A percentile compares a stretch with the other conserved stretches of the same genome.
These are phyloP conservation scores for Solanum pinnatisectum DNA, from an alignment of 257 asterid genomes.

Conservation along the genomic window DNA sequence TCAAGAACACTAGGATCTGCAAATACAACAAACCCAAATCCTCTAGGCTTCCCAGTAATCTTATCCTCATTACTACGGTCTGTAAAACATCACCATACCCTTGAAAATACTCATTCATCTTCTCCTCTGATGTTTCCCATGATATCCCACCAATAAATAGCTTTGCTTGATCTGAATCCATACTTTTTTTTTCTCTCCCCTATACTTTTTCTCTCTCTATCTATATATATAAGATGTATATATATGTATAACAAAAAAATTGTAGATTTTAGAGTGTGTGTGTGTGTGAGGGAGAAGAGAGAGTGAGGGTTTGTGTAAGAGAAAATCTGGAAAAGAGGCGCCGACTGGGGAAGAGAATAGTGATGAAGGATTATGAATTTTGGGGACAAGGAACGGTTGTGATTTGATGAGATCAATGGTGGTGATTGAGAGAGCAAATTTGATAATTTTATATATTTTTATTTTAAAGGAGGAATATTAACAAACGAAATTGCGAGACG, in stretches of 20 bases:
- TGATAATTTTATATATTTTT: background rate
- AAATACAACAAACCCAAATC: conserved; percentile 34
- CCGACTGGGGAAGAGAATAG: background rate
- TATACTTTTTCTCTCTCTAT: background rate
- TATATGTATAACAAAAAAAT: background rate
- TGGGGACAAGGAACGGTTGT: background rate
- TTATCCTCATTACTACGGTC: conserved; percentile 77
- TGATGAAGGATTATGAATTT: background rate
- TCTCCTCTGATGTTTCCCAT: conserved; percentile 78
- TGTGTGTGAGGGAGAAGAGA: background rate
- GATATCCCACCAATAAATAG: conserved; percentile 87
- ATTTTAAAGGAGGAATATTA: background rate
- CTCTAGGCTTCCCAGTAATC: conserved; percentile 68
- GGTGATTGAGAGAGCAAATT: background rate
- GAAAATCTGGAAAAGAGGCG: background rate
- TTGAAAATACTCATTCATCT: conserved; percentile 60
- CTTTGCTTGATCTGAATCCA: conserved; percentile 95
- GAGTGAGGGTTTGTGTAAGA: background rate
- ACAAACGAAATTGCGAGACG: background rate
- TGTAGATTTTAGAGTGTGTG: background rate
- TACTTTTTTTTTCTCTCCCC: background rate
- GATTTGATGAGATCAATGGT: background rate
- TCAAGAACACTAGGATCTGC: background rate
- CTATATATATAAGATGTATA: background rate
- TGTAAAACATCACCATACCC: conserved; percentile 68